Base-by-base conservation (phyloP, 23 red algal genomes). In the Gracilaria vermiculophylla region DNA sequence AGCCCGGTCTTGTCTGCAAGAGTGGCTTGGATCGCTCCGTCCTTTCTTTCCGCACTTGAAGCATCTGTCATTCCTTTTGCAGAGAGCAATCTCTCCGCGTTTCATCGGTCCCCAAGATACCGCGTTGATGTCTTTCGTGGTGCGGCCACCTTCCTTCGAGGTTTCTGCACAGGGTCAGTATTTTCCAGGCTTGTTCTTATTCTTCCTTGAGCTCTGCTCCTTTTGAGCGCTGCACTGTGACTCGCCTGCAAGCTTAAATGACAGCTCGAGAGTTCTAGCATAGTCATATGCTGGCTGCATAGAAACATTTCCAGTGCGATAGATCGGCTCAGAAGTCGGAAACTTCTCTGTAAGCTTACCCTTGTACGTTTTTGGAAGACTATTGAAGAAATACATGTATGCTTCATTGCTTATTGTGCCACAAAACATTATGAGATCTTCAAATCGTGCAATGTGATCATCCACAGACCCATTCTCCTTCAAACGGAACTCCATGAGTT, bases 401-500 rank as follows among this genome's bases (percentile, higher is more conserved):
- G 55, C 55, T 60, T 60, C 55, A 60, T 60, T 60, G 7, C n/a
- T 19, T 19, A 12, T 6, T 60, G 55, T 6, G 19, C 55, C 55
- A 60, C 55, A 60, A 60, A 60, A 29, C 7, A 19, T 60, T 12
- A 60, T 60, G 55, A 10, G 55, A 60, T 60, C 43, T 47, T 47
- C 12, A 47, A 47, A 47, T 12, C 43, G 43, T 47, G 43, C 43
- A 5, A 47, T 47, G 12, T 47, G 43, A 47, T 47, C 43, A 47
- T 47, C 43, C 43, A 47, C 43, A 8, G 55, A 60, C 27, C 27
- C 55, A 12, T 6, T 60, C 9, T 73, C 20, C 32, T 73, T 39
- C 67, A 73, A 15, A 15, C 41, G 48, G 27, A 60, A 55, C 5
- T 81, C 53, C 23, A 81, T 81, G 9, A 81, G 77, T 28, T 54